Conservation (phyloP, 1,139 yeast genomes). For the Lodderomyces orthopsilosis region DNA sequence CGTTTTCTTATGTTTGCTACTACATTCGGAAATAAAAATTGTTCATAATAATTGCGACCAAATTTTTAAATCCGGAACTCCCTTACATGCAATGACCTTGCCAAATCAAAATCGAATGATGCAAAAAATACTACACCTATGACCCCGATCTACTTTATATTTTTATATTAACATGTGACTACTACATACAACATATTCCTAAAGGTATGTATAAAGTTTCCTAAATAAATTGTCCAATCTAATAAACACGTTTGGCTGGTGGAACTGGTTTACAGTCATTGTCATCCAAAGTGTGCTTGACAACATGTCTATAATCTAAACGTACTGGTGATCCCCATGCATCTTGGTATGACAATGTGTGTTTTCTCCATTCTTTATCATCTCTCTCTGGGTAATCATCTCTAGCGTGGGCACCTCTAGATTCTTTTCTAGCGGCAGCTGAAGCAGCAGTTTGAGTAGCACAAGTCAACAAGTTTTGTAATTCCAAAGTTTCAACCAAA, state of each 20-base stretch:
- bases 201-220: neutral
- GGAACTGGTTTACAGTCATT: conserved; percentile 94
- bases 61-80: neutral
- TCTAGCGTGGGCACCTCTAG: conserved; percentile 99
- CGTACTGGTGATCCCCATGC: conserved; percentile 66
- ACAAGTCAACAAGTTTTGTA: conserved; percentile 95
- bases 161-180: neutral
- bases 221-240: conserved; percentile 17
- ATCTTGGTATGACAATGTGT: conserved; percentile 85
- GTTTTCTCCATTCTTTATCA: conserved; percentile 97
- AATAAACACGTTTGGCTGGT: conserved; percentile 93
- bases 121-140: neutral
- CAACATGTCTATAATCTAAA: conserved; percentile 85
- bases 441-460: conserved; percentile 94
- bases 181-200: neutral
- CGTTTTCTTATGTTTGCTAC: neutral
- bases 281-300: conserved; percentile 81
- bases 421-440: conserved; percentile 94
- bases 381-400: conserved; percentile 97
- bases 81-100: neutral
- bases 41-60: too few relatives aligned
- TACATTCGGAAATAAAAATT: neutral
- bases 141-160: neutral
- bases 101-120: neutral
- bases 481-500: conserved; percentile 91